Base-by-base conservation (phyloP, 805 yeast genomes). In the Hanseniaspora mollemarum region DNA sequence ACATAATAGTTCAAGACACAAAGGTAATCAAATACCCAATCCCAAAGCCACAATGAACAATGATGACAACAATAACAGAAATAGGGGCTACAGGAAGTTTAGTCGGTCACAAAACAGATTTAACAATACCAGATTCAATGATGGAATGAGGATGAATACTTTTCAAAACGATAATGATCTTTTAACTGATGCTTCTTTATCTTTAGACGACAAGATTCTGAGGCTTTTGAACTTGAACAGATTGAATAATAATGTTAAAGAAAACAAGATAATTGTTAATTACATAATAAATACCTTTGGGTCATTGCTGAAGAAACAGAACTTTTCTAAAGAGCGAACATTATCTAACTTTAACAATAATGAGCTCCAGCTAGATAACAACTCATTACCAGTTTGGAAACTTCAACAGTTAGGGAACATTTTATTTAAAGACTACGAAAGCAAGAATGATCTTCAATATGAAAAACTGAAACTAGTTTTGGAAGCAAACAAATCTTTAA, bases 61-160 rank as follows among this genome's bases (percentile, higher is more conserved):
- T n/a, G n/a, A n/a, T n/a, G n/a, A n/a, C n/a, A n/a, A n/a, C n/a
- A n/a, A n/a, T n/a, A n/a, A n/a, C n/a, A n/a, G n/a, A n/a, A n/a
- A n/a, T n/a, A n/a, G n/a, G n/a, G n/a, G n/a, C n/a, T n/a, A n/a
- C n/a, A n/a, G n/a, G n/a, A n/a, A n/a, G n/a, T n/a, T n/a, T n/a
- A n/a, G n/a, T n/a, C n/a, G n/a, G n/a, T n/a, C n/a, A n/a, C n/a
- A n/a, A n/a, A n/a, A n/a, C n/a, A n/a, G n/a, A 36, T 62, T 60
- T n/a, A 65, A 66, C 43, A 68, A 64, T 49, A 64, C 63, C 26
- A 58, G 59, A 10, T 65, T 55, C 50, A 52, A 56, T 41, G 35
- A 46, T 1, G 32, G 43, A 9, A 53, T 57, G 7, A 42, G 38
- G 12, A 42, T 35, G 19, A 2, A 13, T 4, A 31, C 7, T 16